Evolutionary conservation across 2,329 filamentous ascomycete species (phyloP).

Genomic region (Macrophomina phaseolina): DNA sequence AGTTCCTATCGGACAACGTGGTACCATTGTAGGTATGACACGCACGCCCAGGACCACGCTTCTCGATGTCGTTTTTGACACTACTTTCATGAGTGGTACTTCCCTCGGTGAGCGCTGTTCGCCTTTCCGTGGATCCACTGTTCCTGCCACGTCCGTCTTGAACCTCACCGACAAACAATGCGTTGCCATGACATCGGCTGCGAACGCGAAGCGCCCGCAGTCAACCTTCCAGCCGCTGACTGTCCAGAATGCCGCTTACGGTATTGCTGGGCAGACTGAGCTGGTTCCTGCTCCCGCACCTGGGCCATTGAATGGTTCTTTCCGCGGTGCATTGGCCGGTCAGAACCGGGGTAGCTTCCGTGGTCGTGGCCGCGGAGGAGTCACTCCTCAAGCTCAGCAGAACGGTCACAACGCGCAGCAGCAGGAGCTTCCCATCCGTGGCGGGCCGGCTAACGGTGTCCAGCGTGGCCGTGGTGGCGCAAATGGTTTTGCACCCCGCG

Average conservation of each 20-base stretch:
- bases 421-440: constrained; percentile 44
- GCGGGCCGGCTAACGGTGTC: constrained; percentile 26
- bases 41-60: constrained; percentile 81
- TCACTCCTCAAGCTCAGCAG: constrained; percentile 37
- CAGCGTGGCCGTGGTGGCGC: constrained; percentile 43
- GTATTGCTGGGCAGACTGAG: constrained; percentile 66
- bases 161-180: constrained; percentile 86
- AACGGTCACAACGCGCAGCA: constrained; percentile 33
- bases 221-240: constrained; percentile 58
- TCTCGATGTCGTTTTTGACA: constrained; percentile 91
- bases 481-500: constrained; percentile 37
- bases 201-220: constrained; percentile 59
- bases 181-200: constrained; percentile 67
- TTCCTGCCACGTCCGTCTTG: constrained; percentile 83
- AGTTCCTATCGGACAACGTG: constrained; percentile 88
- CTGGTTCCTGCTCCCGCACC: constrained; percentile 62
- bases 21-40: constrained; percentile 94
- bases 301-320: constrained; percentile 63
- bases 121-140: constrained; percentile 91
- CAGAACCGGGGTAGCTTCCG: constrained; percentile 43
- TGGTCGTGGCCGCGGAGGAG: constrained; percentile 49
- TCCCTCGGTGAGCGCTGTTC: constrained; percentile 89
- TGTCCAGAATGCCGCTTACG: constrained; percentile 57
- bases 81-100: constrained; percentile 95
- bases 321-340: constrained; percentile 62